phyloP scores from a whole-genome alignment of 2,329 filamentous ascomycete genomes.

The Penicillium sp. region DNA sequence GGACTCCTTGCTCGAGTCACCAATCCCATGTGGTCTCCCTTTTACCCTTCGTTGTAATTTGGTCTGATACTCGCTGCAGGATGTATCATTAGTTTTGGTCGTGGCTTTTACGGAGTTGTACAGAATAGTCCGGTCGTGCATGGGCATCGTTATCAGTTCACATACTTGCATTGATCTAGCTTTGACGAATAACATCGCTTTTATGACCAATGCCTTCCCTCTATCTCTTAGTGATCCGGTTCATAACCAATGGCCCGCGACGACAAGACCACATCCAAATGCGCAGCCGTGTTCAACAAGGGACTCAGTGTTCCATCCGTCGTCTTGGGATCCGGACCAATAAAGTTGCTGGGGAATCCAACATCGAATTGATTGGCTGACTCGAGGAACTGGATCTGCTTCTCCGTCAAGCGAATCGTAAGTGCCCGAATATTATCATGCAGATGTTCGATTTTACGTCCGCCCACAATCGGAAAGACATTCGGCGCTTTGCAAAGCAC shows the following conservation, averaged over 20 bases:
- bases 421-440: conserved; percentile 65
- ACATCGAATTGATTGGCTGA: conserved; percentile 54
- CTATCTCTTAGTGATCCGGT: conserved; percentile 2
- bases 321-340: conserved; percentile 34
- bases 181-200: not conserved
- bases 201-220: not conserved
- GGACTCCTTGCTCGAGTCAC: not conserved
- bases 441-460: conserved; percentile 63
- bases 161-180: conserved; percentile 14
- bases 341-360: conserved; percentile 61
- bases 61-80: conserved; percentile 5
- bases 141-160: conserved; percentile 8
- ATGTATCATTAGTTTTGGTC: conserved; percentile 11
- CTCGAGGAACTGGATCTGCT: conserved; percentile 63
- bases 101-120: conserved; percentile 11
- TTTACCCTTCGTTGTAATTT: conserved; percentile 1
- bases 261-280: conserved; percentile 19
- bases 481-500: conserved; percentile 66
- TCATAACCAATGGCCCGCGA: conserved; percentile 20
- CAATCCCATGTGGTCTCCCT: conserved; percentile 2
- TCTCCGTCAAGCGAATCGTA: conserved; percentile 50
- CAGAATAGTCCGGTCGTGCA: conserved; percentile 10
- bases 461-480: conserved; percentile 68
- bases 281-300: conserved; percentile 9
- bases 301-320: conserved; percentile 15